A percentile compares a stretch with the other conserved stretches of the same genome.
These are phyloP conservation scores for Berkeleyomyces rouxiae DNA, from an alignment of 2,329 filamentous ascomycete genomes.

Conservation along the genomic window DNA sequence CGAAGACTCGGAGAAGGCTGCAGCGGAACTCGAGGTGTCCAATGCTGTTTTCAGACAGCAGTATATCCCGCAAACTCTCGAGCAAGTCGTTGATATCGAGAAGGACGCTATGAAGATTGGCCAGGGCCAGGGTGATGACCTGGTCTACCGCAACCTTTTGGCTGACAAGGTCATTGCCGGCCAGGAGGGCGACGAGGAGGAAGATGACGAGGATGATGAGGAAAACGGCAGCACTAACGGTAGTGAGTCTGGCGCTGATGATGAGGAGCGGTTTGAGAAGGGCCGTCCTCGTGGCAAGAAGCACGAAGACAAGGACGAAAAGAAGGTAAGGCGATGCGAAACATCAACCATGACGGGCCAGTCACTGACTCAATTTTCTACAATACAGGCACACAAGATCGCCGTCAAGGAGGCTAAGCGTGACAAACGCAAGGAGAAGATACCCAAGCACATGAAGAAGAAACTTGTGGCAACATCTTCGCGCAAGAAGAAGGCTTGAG, in stretches of 20 bases:
- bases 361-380: conserved; percentile 17
- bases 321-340: conserved; percentile 39
- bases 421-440: conserved; percentile 85
- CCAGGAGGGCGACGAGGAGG: conserved; percentile 21
- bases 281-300: conserved; percentile 61
- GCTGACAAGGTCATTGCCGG: conserved; percentile 45
- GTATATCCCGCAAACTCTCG: conserved; percentile 88
- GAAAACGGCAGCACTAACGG: conserved; percentile 18
- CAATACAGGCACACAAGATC: conserved; percentile 51
- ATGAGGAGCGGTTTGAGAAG: conserved; percentile 44
- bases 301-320: conserved; percentile 82
- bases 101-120: conserved; percentile 67
- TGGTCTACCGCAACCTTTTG: conserved; percentile 74
- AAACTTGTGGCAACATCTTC: conserved; percentile 50
- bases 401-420: conserved; percentile 90
- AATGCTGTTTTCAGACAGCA: conserved; percentile 89
- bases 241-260: conserved; percentile 30
- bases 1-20: conserved; percentile 32
- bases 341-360: not conserved
- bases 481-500: conserved; percentile 39
- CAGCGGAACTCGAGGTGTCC: conserved; percentile 53
- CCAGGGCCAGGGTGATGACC: conserved; percentile 54
- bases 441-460: conserved; percentile 94
- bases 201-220: conserved; percentile 25
- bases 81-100: conserved; percentile 93